Evolutionary conservation across 139 green algal genomes (phyloP).

Genomic region (Auxenochlorella pyrenoidosa): DNA sequence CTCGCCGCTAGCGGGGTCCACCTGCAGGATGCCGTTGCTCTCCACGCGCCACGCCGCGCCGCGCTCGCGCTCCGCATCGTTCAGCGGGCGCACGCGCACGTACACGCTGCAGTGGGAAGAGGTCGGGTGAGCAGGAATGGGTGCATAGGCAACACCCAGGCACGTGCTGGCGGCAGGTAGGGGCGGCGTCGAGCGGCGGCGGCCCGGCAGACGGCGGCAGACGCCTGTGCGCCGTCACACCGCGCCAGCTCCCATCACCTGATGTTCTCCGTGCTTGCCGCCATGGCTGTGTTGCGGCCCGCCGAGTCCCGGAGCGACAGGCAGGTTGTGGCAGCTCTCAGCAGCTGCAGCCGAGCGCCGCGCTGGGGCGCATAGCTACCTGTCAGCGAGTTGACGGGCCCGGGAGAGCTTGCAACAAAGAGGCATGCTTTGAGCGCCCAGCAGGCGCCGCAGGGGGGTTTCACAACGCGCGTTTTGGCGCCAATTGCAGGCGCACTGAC

Average conservation of each 20-base stretch:
- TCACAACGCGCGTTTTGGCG: no score
- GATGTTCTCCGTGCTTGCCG: slow-evolving; percentile 41
- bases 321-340: slow-evolving; percentile 8
- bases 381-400: background rate
- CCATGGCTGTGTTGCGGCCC: background rate
- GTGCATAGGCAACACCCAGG: background rate
- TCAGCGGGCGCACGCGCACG: slow-evolving; percentile 86
- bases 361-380: background rate
- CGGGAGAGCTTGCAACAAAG: background rate
- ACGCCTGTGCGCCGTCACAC: background rate
- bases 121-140: background rate
- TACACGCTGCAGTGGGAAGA: slow-evolving; percentile 68
- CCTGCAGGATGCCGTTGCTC: slow-evolving; percentile 55
- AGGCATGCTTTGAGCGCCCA: no score
- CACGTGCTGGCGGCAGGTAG: no score
- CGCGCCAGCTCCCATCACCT: slow-evolving; percentile 2
- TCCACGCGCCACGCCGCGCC: slow-evolving; percentile 73
- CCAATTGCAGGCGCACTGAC: background rate
- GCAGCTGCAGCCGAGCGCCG: background rate
- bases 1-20: slow-evolving; percentile 41
- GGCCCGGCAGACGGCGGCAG: background rate
- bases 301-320: background rate
- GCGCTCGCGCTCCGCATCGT: slow-evolving; percentile 69
- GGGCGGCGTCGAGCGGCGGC: background rate
- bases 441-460: no score